Evolutionary conservation across 2,329 filamentous ascomycete genomes (phyloP), one percentile per base, ranked within the genome.

Genomic region (Macrophomina tecta): DNA sequence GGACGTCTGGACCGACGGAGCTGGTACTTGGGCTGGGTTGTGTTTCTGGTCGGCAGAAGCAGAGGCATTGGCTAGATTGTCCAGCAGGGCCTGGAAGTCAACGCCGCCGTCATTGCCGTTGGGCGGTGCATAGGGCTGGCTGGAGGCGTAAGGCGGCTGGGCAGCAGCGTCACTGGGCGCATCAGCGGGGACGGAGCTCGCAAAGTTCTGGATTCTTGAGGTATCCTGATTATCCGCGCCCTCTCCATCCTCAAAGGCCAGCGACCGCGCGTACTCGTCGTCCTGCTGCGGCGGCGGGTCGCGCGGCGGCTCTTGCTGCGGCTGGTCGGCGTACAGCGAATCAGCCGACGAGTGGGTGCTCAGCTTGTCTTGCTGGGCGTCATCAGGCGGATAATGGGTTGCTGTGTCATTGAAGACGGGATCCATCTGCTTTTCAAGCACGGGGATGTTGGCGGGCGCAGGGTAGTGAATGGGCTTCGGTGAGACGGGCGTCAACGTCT

Each of bases 401-500:
- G 87, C 83, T 66, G 87, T 87, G 76, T 90, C 88, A 79, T 90
- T 89, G 82, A 91, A 90, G 72, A 86, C 81, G 65, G 88, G 87
- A 79, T 92, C 89, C 86, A 88, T 91, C 80, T 91, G 89, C 75
- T 89, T 88, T 75, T 89, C 85, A 74, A 91, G 82, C 65, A 92
- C 86, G 67, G 89, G 88, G 68, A 91, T 90, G 71, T 87, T 90
- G 72, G 87, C 85, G 64, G 89, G 88, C 77, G 89, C 86, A 71
- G 89, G 85, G 71, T 89, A 82, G 78, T 91, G 88, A 72, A 91
- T 79, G 71, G 90, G 90, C 73, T 89, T 88, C 74, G 90, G 90
- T 76, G 89, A 91, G 75, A 90, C 87, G 70, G 90, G 90, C 75
- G 88, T 90, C 74, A 90, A 80, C 70, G 86, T 86, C 77, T 88